These are phyloP conservation scores for Didymella glomerata DNA, from an alignment of 2,329 filamentous ascomycete species.

Conservation along the genomic window DNA sequence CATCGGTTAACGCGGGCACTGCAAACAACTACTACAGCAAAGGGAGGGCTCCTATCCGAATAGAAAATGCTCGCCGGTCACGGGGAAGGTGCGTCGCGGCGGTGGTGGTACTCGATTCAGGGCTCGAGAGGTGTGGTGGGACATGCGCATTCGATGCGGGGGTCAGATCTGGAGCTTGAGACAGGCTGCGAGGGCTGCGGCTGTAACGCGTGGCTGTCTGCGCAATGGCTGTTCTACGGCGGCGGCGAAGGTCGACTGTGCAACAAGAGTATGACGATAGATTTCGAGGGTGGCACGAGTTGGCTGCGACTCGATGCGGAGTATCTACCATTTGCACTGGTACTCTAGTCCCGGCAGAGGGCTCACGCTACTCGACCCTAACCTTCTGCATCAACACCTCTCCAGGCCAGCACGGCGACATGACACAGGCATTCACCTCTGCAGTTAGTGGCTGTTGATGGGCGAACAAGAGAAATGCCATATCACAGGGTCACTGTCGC, in stretches of 20 bases:
- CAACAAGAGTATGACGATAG: constrained; percentile 4
- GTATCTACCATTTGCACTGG: constrained; percentile 14
- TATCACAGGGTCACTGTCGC: not conserved
- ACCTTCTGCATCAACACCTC: constrained; percentile 10
- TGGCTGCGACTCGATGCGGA: constrained; percentile 13
- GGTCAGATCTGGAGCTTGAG: constrained; percentile 9
- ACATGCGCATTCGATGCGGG: constrained; percentile 22
- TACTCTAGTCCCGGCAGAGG: constrained; percentile 14
- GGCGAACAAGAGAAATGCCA: not conserved
- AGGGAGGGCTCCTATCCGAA: constrained; percentile 9
- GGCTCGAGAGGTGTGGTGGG: constrained; percentile 13
- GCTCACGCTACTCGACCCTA: constrained; percentile 16
- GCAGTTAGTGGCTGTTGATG: not conserved
- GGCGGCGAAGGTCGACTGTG: constrained; percentile 2
- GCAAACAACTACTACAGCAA: constrained; percentile 12
- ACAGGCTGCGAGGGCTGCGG: constrained; percentile 17
- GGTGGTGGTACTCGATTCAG: constrained; percentile 16
- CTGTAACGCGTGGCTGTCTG: constrained; percentile 13
- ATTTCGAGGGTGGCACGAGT: constrained; percentile 9
- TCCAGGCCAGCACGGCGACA: constrained; percentile 8
- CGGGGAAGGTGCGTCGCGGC: constrained; percentile 16
- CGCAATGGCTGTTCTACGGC: constrained; percentile 1
- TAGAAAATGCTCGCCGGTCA: constrained; percentile 17
- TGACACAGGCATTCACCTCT: not conserved
- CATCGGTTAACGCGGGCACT: constrained; percentile 22